Percentiles rank a stretch among this genome's conserved stretches.
phyloP scores from a whole-genome alignment of 352 stramenopile genomes.

The Globisporangium camurandrum region DNA sequence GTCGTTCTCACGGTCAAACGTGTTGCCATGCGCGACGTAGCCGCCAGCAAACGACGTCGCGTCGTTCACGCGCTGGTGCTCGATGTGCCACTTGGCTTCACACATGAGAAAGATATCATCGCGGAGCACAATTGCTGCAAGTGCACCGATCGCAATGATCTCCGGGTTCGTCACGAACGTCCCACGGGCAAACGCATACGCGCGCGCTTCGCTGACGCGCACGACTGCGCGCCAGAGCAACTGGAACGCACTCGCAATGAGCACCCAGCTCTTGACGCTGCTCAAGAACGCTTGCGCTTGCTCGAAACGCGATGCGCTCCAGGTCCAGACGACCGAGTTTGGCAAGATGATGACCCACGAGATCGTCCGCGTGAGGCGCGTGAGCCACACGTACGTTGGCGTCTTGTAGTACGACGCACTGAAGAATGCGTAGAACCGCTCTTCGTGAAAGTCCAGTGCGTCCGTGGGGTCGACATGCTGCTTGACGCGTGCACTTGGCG shows the following conservation, averaged over 20 bases:
- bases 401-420: slow-evolving; percentile 20
- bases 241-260: slow-evolving; percentile 25
- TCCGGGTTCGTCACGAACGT: slow-evolving; percentile 18
- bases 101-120: slow-evolving; percentile 16
- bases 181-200: slow-evolving; percentile 15
- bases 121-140: slow-evolving; percentile 2
- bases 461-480: neutral
- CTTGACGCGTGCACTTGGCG: no score
- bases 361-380: slow-evolving; percentile 20
- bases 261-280: slow-evolving; percentile 24
- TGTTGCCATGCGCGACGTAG: slow-evolving; percentile 17
- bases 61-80: slow-evolving; percentile 19
- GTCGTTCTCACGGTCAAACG: slow-evolving; percentile 18
- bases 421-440: slow-evolving; percentile 24
- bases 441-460: slow-evolving; percentile 9
- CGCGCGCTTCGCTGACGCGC: slow-evolving; percentile 21
- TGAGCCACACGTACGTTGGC: slow-evolving; percentile 15
- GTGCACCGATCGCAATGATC: slow-evolving; percentile 15
- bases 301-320: slow-evolving; percentile 17
- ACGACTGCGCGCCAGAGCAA: slow-evolving; percentile 22
- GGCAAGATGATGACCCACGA: slow-evolving; percentile 54
- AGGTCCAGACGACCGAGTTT: slow-evolving; percentile 39
- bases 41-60: slow-evolving; percentile 6
- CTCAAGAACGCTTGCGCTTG: slow-evolving; percentile 36
- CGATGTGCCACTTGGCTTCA: slow-evolving; percentile 17